Base-by-base conservation (phyloP, 305 asterid species). In the Fraxinus platypoda region DNA sequence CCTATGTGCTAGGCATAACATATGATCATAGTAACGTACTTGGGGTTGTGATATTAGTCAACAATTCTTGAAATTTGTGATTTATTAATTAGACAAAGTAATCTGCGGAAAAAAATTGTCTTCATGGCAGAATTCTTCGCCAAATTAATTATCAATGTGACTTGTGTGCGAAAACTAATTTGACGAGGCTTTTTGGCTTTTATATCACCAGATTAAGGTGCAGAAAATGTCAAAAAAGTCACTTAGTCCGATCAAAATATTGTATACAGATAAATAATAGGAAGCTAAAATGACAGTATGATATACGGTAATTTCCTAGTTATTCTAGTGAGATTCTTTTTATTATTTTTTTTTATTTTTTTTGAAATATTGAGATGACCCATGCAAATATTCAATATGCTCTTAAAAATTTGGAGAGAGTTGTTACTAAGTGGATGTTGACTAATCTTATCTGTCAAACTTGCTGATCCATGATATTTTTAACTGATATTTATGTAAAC, bases 401-500 rank as follows among this genome's bases (percentile, higher is more conserved):
- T 23, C 68, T 77, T 37, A 66, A 34, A 12, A 8, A 28, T 75
- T 31, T 49, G 30, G 38, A 28, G 30, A 35, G 72, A 41, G 12
- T 21, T 68, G 30, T 38, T 17, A 21, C 52, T 35, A 34, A 76
- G 72, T 33, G 52, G 71, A 30, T 84, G 77, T 77, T 81, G 76
- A 19, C 52, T 81, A 5, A 76, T 62, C 59, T 76, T 66, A 35
- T 34, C 70, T 77, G 57, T 26, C 46, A 64, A 68, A 41, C 74
- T 59, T 80, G 78, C 25, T 76, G 72, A 25, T 28, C 23, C 28
- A 78, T 34, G 76, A 38, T 54, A 6, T 28, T 49, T 28, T 46
- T 74, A 76, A 71, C 80, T 66, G 68, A 79, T 83, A 64, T 86
- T 78, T 13, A 71, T 84, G 75, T 52, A 80, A 75, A 70, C 76